A percentile compares a stretch with the other conserved stretches of the same genome.
Conservation (phyloP, 2,329 filamentous ascomycete species). For the Kalmusia sp. region DNA sequence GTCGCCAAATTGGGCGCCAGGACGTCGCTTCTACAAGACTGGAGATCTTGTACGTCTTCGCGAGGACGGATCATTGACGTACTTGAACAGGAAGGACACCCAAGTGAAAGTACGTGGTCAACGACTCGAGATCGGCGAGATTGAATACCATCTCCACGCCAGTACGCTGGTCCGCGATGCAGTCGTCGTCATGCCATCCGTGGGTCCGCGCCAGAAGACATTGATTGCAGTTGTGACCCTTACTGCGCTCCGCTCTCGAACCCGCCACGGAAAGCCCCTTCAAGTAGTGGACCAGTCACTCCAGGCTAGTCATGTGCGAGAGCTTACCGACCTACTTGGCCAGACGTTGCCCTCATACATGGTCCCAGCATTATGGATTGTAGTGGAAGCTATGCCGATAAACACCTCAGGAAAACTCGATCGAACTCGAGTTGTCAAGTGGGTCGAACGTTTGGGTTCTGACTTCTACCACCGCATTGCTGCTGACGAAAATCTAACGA, state of each 20-base stretch:
- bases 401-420: conserved; percentile 24
- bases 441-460: background rate
- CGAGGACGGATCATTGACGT: conserved; percentile 21
- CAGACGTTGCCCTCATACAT: conserved; percentile 8
- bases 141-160: conserved; percentile 19
- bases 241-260: background rate
- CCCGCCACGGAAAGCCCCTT: background rate
- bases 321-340: background rate
- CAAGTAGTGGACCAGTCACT: conserved; percentile 1
- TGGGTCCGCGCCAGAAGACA: conserved; percentile 8
- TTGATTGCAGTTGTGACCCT: conserved; percentile 2
- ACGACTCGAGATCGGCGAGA: conserved; percentile 27
- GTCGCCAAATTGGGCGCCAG: conserved; percentile 15
- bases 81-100: conserved; percentile 26
- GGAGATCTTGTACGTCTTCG: conserved; percentile 27
- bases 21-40: conserved; percentile 23
- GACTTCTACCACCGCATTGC: conserved; percentile 4
- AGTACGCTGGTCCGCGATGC: conserved; percentile 1
- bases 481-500: background rate
- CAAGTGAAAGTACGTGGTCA: conserved; percentile 32
- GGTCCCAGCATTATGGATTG: conserved; percentile 12
- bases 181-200: background rate
- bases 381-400: conserved; percentile 17
- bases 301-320: conserved; percentile 1
- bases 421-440: background rate